phyloP scores from a whole-genome alignment of 2,329 filamentous ascomycete species.

The Cladophialophora chaetospira region DNA sequence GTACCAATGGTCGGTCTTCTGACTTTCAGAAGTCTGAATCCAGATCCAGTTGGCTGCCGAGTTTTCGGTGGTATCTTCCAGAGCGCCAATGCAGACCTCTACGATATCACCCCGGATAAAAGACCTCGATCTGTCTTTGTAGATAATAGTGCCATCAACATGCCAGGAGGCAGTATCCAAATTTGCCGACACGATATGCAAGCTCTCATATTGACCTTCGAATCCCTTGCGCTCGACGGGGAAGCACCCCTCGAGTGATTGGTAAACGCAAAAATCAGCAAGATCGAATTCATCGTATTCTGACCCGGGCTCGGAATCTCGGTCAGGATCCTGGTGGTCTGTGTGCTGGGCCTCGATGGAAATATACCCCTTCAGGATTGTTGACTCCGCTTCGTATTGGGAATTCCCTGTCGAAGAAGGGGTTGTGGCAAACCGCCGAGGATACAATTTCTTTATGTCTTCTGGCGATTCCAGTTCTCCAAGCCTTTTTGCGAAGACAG shows the following conservation, averaged over 20 bases:
- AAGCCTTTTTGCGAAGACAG: neutral
- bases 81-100: constrained; percentile 66
- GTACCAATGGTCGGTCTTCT: constrained; percentile 61
- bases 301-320: neutral
- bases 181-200: constrained; percentile 30
- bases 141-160: constrained; percentile 63
- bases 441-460: constrained; percentile 10
- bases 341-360: neutral
- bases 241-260: constrained; percentile 58
- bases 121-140: constrained; percentile 47
- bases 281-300: constrained; percentile 53
- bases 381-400: neutral
- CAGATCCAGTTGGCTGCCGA: constrained; percentile 60
- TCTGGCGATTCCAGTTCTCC: constrained; percentile 2
- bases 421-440: constrained; percentile 1
- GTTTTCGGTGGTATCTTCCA: constrained; percentile 54
- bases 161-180: constrained; percentile 20
- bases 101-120: constrained; percentile 60
- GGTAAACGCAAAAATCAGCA: constrained; percentile 62
- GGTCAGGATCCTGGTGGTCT: neutral
- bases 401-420: neutral
- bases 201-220: constrained; percentile 42
- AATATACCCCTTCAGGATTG: constrained; percentile 1
- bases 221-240: constrained; percentile 34
- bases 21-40: constrained; percentile 51